phyloP scores from a whole-genome alignment of 1,284 basidiomycete species.

The Fistulinella cinereoalba region DNA sequence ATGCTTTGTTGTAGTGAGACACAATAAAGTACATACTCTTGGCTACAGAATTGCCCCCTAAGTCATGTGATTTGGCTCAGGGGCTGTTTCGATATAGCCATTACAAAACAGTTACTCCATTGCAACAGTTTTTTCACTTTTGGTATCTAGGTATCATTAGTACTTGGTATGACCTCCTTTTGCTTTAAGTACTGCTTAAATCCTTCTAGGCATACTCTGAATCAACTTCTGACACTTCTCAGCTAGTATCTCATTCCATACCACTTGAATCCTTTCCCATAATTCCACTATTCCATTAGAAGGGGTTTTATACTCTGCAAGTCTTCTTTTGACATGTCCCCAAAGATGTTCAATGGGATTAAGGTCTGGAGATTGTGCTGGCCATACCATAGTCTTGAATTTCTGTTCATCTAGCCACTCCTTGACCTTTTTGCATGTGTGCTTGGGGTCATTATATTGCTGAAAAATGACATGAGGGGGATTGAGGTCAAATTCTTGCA shows the following conservation, averaged over 20 bases:
- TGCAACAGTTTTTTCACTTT: background rate
- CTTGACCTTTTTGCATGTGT: too few species aligned
- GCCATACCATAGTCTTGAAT: background rate
- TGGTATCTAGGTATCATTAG: background rate
- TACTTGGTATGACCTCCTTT: background rate
- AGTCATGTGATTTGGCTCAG: background rate
- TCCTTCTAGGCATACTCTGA: too few species aligned
- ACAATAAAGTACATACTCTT: background rate
- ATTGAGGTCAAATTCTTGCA: too few species aligned
- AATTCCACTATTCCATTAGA: background rate
- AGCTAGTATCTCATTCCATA: background rate
- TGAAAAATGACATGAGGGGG: too few species aligned
- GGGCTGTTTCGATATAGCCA: background rate
- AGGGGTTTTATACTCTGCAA: background rate
- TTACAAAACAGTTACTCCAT: background rate
- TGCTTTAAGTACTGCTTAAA: background rate
- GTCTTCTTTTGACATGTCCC: background rate
- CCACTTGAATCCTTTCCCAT: background rate
- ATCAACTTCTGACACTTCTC: background rate
- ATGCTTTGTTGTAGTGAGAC: too few species aligned
- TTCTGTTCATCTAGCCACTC: background rate
- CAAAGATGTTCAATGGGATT: background rate
- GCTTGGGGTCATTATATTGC: too few species aligned
- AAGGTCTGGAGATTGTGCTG: background rate
- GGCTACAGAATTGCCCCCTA: background rate